Percentiles rank a stretch among this genome's conserved stretches.
Evolutionary conservation across 352 stramenopile species (phyloP).

Genomic region (Pythium aquatile): DNA sequence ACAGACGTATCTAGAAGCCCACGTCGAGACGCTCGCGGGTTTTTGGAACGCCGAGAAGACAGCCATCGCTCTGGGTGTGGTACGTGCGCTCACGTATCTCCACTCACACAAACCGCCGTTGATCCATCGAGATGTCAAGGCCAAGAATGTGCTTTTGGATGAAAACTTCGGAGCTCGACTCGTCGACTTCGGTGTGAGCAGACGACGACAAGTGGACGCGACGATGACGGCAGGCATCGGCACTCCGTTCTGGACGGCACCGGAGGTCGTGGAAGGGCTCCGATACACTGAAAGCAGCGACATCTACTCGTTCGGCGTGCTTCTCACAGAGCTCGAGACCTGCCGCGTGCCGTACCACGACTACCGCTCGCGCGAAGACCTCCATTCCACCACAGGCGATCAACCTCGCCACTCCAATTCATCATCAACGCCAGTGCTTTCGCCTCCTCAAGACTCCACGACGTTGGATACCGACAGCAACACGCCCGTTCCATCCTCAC

Average conservation of each 20-base stretch:
- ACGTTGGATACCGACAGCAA: neutral
- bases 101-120: conserved; percentile 25
- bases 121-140: conserved; percentile 25
- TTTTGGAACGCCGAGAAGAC: conserved; percentile 40
- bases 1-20: conserved; percentile 35
- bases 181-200: conserved; percentile 42
- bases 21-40: conserved; percentile 27
- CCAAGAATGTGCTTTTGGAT: conserved; percentile 27
- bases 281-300: conserved; percentile 20
- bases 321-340: conserved; percentile 20
- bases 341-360: conserved; percentile 12
- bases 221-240: conserved; percentile 24
- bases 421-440: neutral
- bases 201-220: conserved; percentile 5
- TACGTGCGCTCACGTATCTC: conserved; percentile 35
- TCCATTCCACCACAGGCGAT: conserved; percentile 1
- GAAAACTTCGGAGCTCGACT: conserved; percentile 34
- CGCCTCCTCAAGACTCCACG: neutral
- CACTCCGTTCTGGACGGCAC: conserved; percentile 21
- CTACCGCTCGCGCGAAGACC: conserved; percentile 24
- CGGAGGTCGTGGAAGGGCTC: conserved; percentile 15
- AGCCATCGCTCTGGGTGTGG: conserved; percentile 38
- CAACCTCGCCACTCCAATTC: neutral
- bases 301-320: conserved; percentile 23
- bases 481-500: neutral